Evolutionary conservation across 768 basidiomycete species (phyloP).

Genomic region (Phylloporus arenicola): DNA sequence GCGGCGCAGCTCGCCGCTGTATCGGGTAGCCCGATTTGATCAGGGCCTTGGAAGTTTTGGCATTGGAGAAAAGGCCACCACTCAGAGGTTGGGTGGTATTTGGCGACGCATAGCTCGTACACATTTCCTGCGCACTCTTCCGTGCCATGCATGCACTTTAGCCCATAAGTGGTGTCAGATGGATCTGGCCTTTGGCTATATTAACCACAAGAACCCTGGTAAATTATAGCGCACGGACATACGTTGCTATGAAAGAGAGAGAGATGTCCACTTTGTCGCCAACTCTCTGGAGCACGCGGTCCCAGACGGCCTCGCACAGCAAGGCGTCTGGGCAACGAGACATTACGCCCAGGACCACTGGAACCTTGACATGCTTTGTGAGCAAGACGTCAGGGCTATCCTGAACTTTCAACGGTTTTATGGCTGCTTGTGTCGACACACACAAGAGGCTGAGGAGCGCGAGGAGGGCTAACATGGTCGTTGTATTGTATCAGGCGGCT

Average conservation of each 20-base stretch:
- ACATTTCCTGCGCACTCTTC: slow-evolving; percentile 86
- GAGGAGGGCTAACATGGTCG: slow-evolving; percentile 19
- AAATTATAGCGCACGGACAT: slow-evolving; percentile 26
- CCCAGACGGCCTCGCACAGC: slow-evolving; percentile 72
- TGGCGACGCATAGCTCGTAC: slow-evolving; percentile 77
- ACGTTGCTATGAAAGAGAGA: slow-evolving; percentile 73
- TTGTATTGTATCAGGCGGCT: slow-evolving; percentile 9
- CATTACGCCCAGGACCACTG: slow-evolving; percentile 57
- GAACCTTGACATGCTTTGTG: slow-evolving; percentile 37
- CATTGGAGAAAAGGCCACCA: slow-evolving; percentile 88
- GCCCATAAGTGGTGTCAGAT: slow-evolving; percentile 69
- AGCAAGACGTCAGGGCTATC: slow-evolving; percentile 10
- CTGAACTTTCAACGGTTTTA: slow-evolving; percentile 19
- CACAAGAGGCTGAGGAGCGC: slow-evolving; percentile 14
- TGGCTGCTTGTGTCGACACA: slow-evolving; percentile 9
- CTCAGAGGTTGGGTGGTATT: slow-evolving; percentile 45
- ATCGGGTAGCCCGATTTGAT: slow-evolving; percentile 58
- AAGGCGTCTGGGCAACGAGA: slow-evolving; percentile 78
- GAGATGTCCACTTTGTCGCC: slow-evolving; percentile 60
- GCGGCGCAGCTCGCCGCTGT: slow-evolving; percentile 64
- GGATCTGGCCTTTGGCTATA: slow-evolving; percentile 46
- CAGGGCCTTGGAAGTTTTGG: slow-evolving; percentile 60
- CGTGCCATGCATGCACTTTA: slow-evolving; percentile 74
- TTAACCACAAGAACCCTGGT: slow-evolving; percentile 9
- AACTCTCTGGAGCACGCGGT: slow-evolving; percentile 61